Conservation (phyloP, 345 rosid species). For the Cardiospermum halicacabum region DNA sequence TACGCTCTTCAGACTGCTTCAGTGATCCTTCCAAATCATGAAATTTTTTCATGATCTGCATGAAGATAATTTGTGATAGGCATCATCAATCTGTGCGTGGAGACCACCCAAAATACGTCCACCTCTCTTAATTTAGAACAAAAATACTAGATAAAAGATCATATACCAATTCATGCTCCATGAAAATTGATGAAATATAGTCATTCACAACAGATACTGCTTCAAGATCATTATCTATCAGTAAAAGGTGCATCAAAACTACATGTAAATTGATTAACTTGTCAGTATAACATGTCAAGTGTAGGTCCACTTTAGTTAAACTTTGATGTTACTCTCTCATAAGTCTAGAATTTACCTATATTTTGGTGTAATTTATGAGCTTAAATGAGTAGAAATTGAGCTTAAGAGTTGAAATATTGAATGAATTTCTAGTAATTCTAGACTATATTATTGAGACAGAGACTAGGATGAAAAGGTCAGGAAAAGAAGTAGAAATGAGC, state of each 20-base stretch:
- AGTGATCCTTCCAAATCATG: conserved; percentile 51
- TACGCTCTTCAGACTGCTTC: conserved; percentile 52
- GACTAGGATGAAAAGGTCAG: no score
- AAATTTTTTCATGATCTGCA: conserved; percentile 60
- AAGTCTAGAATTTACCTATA: no score
- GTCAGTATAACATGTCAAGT: conserved; percentile 49
- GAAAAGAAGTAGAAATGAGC: no score
- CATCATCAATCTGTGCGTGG: conserved; percentile 59
- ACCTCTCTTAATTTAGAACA: conserved; percentile 77
- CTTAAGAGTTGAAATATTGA: no score
- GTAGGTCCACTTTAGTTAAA: conserved; percentile 45
- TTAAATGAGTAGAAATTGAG: no score
- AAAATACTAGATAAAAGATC: conserved; percentile 69
- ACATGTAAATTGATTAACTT: conserved; percentile 64
- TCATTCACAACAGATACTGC: conserved; percentile 33
- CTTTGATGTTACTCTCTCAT: conserved; percentile 33
- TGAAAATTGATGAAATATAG: conserved; percentile 32
- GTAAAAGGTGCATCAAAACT: conserved; percentile 72
- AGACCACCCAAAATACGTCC: conserved; percentile 55
- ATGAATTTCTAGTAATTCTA: no score
- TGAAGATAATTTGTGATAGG: conserved; percentile 53
- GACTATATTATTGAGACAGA: no score
- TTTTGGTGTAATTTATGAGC: no score
- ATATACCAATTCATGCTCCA: conserved; percentile 64
- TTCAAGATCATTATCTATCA: conserved; percentile 55